These are phyloP conservation scores for Geranomyces michiganensis DNA, from an alignment of 192 early-diverging fungal species.

Conservation along the genomic window DNA sequence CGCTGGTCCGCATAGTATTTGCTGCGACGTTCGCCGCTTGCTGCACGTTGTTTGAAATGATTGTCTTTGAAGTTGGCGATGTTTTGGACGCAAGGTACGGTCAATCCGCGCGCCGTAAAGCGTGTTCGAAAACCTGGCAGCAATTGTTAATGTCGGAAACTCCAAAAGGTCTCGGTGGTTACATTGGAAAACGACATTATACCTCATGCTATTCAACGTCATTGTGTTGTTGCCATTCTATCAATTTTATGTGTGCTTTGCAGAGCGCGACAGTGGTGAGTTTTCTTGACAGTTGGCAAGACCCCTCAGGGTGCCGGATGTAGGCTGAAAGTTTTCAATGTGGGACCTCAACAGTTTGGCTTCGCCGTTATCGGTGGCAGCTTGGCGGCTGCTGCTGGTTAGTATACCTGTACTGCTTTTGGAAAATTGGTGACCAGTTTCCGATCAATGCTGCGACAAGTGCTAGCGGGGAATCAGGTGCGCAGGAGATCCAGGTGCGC, in stretches of 20 bases:
- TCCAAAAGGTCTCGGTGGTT: conserved; percentile 66
- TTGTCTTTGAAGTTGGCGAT: conserved; percentile 80
- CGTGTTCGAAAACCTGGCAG: no score
- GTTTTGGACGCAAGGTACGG: conserved; percentile 42
- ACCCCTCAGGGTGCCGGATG: not conserved
- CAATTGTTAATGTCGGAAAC: not conserved
- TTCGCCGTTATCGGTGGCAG: conserved; percentile 22
- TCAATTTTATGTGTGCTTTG: conserved; percentile 69
- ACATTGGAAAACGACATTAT: conserved; percentile 74
- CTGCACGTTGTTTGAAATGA: conserved; percentile 77
- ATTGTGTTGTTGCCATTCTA: conserved; percentile 75
- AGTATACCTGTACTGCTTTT: conserved; percentile 41
- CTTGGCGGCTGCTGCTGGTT: conserved; percentile 27
- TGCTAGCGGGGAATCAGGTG: not conserved
- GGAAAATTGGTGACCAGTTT: conserved; percentile 40
- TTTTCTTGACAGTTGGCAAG: no score
- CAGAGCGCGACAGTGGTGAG: conserved; percentile 36
- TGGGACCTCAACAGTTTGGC: conserved; percentile 15
- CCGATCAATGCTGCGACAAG: conserved; percentile 24
- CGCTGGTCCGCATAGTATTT: conserved; percentile 73
- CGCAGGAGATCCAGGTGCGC: no score
- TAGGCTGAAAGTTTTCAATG: not conserved
- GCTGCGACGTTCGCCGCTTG: conserved; percentile 76
- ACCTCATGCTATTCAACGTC: conserved; percentile 68
- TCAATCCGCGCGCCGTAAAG: no score